Evolutionary conservation across 768 basidiomycete species (phyloP).

Genomic region (Coprinellus micaceus): DNA sequence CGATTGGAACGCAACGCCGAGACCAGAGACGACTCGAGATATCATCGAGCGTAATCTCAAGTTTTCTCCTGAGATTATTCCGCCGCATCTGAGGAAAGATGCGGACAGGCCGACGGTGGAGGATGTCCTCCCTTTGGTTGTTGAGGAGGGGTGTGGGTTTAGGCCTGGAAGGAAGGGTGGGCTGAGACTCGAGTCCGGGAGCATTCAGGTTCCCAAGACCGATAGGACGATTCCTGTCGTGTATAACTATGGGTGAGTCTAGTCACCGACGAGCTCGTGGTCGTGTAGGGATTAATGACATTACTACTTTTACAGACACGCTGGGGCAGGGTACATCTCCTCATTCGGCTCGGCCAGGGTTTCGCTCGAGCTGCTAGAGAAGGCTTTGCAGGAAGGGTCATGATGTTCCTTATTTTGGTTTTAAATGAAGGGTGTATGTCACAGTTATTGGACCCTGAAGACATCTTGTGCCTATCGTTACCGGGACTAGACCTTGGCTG

Average conservation of each 20-base stretch:
- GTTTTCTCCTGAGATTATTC: slow-evolving; percentile 54
- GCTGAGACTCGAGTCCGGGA: slow-evolving; percentile 45
- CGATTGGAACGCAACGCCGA: slow-evolving; percentile 68
- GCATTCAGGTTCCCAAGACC: not conserved
- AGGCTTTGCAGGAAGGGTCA: slow-evolving; percentile 10
- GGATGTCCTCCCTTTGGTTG: slow-evolving; percentile 45
- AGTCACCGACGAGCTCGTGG: too few relatives aligned
- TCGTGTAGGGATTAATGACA: not conserved
- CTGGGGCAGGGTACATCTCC: slow-evolving; percentile 20
- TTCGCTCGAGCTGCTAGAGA: slow-evolving; percentile 17
- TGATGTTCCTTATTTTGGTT: not conserved
- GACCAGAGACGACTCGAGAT: slow-evolving; percentile 56
- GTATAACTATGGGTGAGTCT: slow-evolving; percentile 33
- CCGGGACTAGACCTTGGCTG: not conserved
- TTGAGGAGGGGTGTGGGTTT: slow-evolving; percentile 53
- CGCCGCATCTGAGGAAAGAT: slow-evolving; percentile 45
- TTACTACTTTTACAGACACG: slow-evolving; percentile 13
- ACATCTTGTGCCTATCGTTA: too few relatives aligned
- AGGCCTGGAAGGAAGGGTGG: slow-evolving; percentile 58
- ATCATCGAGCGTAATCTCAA: slow-evolving; percentile 53
- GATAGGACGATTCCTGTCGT: slow-evolving; percentile 22
- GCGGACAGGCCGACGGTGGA: slow-evolving; percentile 37
- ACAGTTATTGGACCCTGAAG: not conserved
- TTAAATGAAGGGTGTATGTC: not conserved
- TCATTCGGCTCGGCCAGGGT: slow-evolving; percentile 20